These are phyloP conservation scores for Bocquillonia castaneifolia DNA, from an alignment of 441 rosid species.

Conservation along the genomic window DNA sequence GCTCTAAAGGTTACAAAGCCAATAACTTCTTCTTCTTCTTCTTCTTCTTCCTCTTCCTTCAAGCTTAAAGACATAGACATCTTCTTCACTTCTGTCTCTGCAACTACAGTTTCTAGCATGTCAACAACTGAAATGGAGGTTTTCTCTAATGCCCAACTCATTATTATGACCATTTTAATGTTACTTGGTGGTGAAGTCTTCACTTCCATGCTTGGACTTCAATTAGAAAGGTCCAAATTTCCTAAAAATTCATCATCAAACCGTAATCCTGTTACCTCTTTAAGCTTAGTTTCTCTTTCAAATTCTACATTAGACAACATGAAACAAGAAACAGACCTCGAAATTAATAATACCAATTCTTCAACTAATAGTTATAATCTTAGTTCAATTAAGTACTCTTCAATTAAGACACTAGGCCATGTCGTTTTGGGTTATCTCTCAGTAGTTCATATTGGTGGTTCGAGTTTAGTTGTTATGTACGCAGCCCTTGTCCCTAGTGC, in stretches of 20 bases:
- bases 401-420: neutral
- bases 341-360: neutral
- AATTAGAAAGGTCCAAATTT: neutral
- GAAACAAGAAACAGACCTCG: neutral
- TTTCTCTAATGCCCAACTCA: slow-evolving; percentile 55
- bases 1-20: slow-evolving; percentile 33
- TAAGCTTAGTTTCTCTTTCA: neutral
- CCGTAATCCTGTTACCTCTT: neutral
- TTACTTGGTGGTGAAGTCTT: slow-evolving; percentile 34
- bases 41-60: neutral
- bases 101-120: slow-evolving; percentile 64
- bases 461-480: slow-evolving; percentile 18
- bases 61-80: slow-evolving; percentile 37
- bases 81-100: slow-evolving; percentile 67
- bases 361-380: neutral
- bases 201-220: slow-evolving; percentile 27
- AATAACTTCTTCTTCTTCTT: no score
- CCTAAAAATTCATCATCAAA: neutral
- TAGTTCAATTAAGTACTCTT: neutral
- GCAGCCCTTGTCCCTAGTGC: slow-evolving; percentile 16
- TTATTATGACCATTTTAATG: slow-evolving; percentile 49
- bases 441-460: slow-evolving; percentile 19
- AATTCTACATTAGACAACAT: neutral
- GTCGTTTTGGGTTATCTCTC: slow-evolving; percentile 24
- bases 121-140: slow-evolving; percentile 63